Percentiles rank a stretch among this genome's conserved stretches.
Evolutionary conservation across 2,329 filamentous ascomycete genomes (phyloP).

Genomic region (Aspergillus brunneoviolaceus): DNA sequence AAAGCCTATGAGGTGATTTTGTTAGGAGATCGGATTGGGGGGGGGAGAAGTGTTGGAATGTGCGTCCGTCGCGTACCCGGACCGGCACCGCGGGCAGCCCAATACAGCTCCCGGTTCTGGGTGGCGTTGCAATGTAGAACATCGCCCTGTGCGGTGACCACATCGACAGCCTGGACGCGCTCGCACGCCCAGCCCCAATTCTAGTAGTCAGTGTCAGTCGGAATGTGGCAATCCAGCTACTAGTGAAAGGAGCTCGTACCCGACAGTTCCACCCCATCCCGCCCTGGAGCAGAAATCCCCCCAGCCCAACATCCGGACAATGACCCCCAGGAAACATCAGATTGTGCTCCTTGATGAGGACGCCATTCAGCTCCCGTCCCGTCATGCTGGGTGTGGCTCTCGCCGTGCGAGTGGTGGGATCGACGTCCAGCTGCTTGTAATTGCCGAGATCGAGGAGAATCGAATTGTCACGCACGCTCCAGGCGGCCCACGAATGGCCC

Average conservation of each 20-base stretch:
- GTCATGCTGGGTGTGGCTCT: constrained; percentile 51
- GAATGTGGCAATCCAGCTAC: too few species aligned
- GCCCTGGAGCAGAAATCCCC: constrained; percentile 50
- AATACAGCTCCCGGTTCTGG: constrained; percentile 50
- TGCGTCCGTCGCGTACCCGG: constrained; percentile 32
- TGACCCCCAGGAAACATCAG: constrained; percentile 56
- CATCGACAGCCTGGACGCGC: constrained; percentile 45
- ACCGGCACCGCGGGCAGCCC: constrained; percentile 52
- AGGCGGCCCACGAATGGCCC: constrained; percentile 51
- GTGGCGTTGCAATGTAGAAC: constrained; percentile 23
- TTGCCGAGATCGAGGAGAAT: constrained; percentile 46
- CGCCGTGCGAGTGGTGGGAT: constrained; percentile 41
- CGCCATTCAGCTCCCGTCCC: constrained; percentile 32
- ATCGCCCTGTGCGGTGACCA: constrained; percentile 49
- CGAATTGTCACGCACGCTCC: constrained; percentile 51
- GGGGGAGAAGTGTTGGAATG: not conserved
- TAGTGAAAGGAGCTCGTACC: constrained; percentile 27
- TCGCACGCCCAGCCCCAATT: constrained; percentile 59
- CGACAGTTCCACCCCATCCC: constrained; percentile 57
- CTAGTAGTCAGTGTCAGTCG: constrained; percentile 25
- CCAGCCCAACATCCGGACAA: constrained; percentile 58
- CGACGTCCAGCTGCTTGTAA: constrained; percentile 42
- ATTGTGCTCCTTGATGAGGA: constrained; percentile 28
- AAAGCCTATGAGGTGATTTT: constrained; percentile 32
- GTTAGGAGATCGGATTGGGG: too few species aligned